phyloP scores from a whole-genome alignment of 495 filamentous ascomycete species.

The Podospora pseudoanserina region DNA sequence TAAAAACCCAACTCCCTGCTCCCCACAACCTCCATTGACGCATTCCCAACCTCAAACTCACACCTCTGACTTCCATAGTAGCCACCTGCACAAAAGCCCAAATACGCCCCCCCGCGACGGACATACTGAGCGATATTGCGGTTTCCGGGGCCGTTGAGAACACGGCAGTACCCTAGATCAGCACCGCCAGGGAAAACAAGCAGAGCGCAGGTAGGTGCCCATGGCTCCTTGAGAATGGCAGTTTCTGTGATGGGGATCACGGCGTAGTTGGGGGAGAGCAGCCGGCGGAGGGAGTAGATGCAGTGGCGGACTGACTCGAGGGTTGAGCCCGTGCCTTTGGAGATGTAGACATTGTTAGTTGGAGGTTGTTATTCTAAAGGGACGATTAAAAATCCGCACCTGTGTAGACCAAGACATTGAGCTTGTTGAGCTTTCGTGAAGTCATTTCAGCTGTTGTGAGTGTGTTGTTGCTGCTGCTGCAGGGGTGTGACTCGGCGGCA shows the following conservation, averaged over 20 bases:
- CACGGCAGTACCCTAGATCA: constrained; percentile 85
- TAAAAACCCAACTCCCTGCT: constrained; percentile 84
- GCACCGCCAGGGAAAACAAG: constrained; percentile 94
- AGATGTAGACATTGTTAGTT: constrained; percentile 9
- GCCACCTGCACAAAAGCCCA: constrained; percentile 91
- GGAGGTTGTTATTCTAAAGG: constrained; percentile 2
- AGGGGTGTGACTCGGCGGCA: constrained; percentile 4
- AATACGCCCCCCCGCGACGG: constrained; percentile 75
- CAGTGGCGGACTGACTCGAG: constrained; percentile 85
- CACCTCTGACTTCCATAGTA: constrained; percentile 81
- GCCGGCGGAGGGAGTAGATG: constrained; percentile 78
- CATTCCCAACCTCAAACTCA: constrained; percentile 87
- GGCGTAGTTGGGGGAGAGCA: constrained; percentile 91
- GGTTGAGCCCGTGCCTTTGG: constrained; percentile 74
- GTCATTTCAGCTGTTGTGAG: constrained; percentile 38
- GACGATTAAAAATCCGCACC: constrained; percentile 45
- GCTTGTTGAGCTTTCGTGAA: constrained; percentile 68
- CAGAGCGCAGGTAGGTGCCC: constrained; percentile 79
- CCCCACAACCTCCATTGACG: constrained; percentile 78
- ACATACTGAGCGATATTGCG: constrained; percentile 79
- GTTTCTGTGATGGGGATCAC: constrained; percentile 79
- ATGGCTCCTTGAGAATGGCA: constrained; percentile 85
- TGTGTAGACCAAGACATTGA: constrained; percentile 87
- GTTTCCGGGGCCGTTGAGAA: constrained; percentile 85
- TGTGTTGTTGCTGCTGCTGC: not conserved